Evolutionary conservation across 306 rosid genomes (phyloP).

Genomic region (Pachyrhizus erosus): DNA sequence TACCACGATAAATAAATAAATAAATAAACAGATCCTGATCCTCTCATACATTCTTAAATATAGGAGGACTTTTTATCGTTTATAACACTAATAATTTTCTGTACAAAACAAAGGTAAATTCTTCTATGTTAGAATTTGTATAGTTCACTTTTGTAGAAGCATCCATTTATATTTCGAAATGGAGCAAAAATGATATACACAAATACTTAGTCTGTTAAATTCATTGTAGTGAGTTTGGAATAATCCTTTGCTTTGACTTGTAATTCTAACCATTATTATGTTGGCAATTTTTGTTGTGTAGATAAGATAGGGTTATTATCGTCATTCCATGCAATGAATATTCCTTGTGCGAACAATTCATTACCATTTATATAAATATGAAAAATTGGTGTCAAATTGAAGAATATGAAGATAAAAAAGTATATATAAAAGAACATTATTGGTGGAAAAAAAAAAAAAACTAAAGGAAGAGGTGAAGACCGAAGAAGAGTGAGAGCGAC

Average conservation of each 20-base stretch:
- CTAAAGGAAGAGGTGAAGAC: conserved; percentile 46
- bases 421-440: conserved; percentile 53
- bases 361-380: conserved; percentile 8
- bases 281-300: conserved; percentile 5
- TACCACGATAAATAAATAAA: neutral
- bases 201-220: neutral
- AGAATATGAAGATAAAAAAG: conserved; percentile 36
- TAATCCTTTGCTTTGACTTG: conserved; percentile 33
- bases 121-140: neutral
- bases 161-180: neutral
- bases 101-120: neutral
- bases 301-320: conserved; percentile 32
- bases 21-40: neutral
- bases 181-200: neutral
- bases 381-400: conserved; percentile 16
- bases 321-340: conserved; percentile 43
- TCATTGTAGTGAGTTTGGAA: conserved; percentile 13
- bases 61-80: neutral
- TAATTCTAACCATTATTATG: conserved; percentile 30
- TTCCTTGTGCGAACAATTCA: conserved; percentile 33
- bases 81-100: too few species aligned
- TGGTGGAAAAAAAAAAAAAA: conserved; percentile 59
- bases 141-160: neutral
- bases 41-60: neutral
- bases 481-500: conserved; percentile 69